Evolutionary conservation across 495 filamentous ascomycete genomes (phyloP), one percentile per base, ranked within the genome.

Genomic region (Tetracladium marchalianum): DNA sequence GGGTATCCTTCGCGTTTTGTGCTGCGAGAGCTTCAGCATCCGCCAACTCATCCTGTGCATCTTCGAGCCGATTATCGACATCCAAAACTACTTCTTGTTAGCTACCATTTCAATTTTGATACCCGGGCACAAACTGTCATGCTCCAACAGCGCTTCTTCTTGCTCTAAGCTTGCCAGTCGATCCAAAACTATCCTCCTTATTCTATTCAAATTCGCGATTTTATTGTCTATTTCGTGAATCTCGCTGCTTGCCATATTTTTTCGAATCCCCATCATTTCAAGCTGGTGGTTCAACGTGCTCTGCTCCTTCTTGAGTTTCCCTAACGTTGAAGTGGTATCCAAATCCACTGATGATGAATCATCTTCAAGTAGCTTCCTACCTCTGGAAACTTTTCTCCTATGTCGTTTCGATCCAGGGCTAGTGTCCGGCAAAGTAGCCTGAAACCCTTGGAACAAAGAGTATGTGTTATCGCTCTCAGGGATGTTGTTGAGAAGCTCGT

Each of bases 191-290:
- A 97, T 95, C 64, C 83, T 83, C 54, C 92, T 84, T 87, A 95
- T 97, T 44, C 78, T 85, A 54, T 89, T 83, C 43, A 97, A 68
- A 62, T 97, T 99, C 31, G 88, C 75, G 34, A 99, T 87, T 65
- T 97, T 99, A 65, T 82, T 89, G 61, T 99, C 92, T 41, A 99
- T 94, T 60, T 99, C 92, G 35, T 79, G 80, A 39, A 99, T 97
- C 62, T 99, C 92, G 47, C 85, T 78, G 55, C 87, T 90, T 59
- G 89, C 89, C 92, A 99, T 95, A 52, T 95, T 95, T 62, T 97
- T 99, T 44, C 93, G 78, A 35, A 99, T 75, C 10, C 81, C 71
- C 67, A 96, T 82, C 81, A 94, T 87, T 57, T 97, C 90, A 43
- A 99, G 63, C 39, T 86, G 76, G 56, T 89, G 86, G 60, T 77